Evolutionary conservation across 1,139 yeast species (phyloP).

Genomic region (Suhomyces taliae): DNA sequence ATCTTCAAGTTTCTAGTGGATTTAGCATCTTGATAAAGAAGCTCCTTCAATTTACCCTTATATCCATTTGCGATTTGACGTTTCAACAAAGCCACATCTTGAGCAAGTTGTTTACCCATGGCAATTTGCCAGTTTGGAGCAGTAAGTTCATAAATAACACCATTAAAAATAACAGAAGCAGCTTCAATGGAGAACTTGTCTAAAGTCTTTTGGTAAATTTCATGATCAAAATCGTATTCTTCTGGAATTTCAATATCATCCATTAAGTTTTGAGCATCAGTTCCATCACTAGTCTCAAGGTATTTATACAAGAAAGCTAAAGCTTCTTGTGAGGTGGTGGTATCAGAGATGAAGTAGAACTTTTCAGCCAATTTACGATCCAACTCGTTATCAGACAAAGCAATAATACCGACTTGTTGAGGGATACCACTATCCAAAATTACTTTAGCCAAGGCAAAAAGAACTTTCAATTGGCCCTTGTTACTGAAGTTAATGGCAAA

Average conservation of each 20-base stretch:
- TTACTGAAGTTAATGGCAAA: conserved; percentile 68
- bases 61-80: conserved; percentile 22
- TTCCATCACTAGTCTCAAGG: conserved; percentile 27
- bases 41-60: conserved; percentile 25
- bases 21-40: conserved; percentile 37
- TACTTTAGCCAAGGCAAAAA: conserved; percentile 50
- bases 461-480: conserved; percentile 44
- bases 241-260: conserved; percentile 18
- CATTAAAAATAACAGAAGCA: conserved; percentile 70
- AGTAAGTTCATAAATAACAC: conserved; percentile 52
- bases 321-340: conserved; percentile 35
- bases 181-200: conserved; percentile 38
- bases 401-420: conserved; percentile 79
- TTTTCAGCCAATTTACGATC: conserved; percentile 32
- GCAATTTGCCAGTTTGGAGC: conserved; percentile 40
- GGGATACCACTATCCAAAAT: conserved; percentile 63
- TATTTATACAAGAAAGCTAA: conserved; percentile 44
- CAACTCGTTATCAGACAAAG: conserved; percentile 41
- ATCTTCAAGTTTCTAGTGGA: conserved; percentile 33
- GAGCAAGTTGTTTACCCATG: conserved; percentile 40
- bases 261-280: conserved; percentile 28
- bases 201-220: conserved; percentile 16
- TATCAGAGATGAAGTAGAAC: conserved; percentile 36
- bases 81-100: conserved; percentile 35
- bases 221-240: conserved; percentile 13